Conservation (phyloP, 2,329 filamentous ascomycete species). For the Sporothrix variecibatus region DNA sequence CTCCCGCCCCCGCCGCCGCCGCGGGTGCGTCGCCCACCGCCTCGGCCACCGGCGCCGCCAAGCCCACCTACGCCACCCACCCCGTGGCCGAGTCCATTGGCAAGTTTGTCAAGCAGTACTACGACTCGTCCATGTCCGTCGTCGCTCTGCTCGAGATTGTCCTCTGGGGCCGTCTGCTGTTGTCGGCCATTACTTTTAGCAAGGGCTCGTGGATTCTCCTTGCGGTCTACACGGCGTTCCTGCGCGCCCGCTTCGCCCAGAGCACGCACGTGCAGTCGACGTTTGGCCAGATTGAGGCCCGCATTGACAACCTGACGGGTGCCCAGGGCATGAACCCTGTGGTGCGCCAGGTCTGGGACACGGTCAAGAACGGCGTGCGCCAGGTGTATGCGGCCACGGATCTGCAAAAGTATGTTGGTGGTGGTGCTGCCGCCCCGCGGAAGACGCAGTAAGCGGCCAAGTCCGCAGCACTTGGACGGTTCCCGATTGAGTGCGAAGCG, state of each 20-base stretch:
- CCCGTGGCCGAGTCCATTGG: conserved; percentile 81
- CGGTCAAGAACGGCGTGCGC: conserved; percentile 69
- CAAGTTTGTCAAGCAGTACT: conserved; percentile 95
- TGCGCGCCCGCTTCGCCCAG: conserved; percentile 86
- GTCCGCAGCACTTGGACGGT: not conserved
- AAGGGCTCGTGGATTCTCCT: conserved; percentile 90
- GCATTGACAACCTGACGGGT: conserved; percentile 78
- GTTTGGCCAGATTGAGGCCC: conserved; percentile 69
- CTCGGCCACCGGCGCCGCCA: conserved; percentile 55
- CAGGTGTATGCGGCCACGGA: conserved; percentile 82
- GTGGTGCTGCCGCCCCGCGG: conserved; percentile 57
- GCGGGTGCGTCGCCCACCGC: conserved; percentile 55
- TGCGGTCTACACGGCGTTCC: conserved; percentile 83
- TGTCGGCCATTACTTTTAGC: conserved; percentile 83
- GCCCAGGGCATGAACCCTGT: conserved; percentile 84
- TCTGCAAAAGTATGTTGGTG: conserved; percentile 68
- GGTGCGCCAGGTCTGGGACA: conserved; percentile 77
- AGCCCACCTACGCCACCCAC: conserved; percentile 55
- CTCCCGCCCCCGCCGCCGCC: conserved; percentile 55
- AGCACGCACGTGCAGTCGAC: conserved; percentile 89
- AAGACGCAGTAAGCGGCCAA: conserved; percentile 50
- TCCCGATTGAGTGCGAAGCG: too few relatives aligned
- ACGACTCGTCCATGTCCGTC: conserved; percentile 91
- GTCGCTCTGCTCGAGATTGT: conserved; percentile 86
- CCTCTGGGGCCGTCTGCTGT: conserved; percentile 79